These are phyloP conservation scores for Venturia oleaginea DNA, from an alignment of 2,329 filamentous ascomycete species.

Conservation along the genomic window DNA sequence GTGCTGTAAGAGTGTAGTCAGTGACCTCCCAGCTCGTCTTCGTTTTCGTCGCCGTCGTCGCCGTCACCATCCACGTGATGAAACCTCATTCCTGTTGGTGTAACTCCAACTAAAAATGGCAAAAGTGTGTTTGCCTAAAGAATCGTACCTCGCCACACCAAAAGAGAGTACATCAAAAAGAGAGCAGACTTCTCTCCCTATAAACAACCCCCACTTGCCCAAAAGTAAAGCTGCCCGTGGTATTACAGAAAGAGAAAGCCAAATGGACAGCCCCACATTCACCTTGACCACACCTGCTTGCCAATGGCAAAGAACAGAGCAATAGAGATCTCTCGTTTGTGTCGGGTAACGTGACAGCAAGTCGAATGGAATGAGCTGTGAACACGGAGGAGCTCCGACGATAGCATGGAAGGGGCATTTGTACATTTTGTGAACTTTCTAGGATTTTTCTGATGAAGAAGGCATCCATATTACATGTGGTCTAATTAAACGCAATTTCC, in stretches of 20 bases:
- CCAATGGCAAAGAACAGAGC: neutral
- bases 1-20: too few relatives aligned
- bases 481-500: neutral
- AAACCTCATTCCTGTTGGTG: neutral
- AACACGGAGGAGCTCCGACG: neutral
- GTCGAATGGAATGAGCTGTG: neutral
- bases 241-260: neutral
- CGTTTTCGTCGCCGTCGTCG: neutral
- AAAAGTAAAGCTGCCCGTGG: conserved; percentile 1
- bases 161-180: neutral
- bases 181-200: neutral
- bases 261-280: neutral
- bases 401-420: neutral
- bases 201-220: neutral
- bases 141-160: neutral
- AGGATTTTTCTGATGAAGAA: neutral
- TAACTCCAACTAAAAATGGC: neutral
- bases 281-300: neutral
- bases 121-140: neutral
- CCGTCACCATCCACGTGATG: neutral
- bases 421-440: neutral
- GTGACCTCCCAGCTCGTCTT: too few relatives aligned
- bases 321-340: neutral
- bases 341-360: neutral
- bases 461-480: neutral